A percentile compares a stretch with the other conserved stretches of the same genome.
Conservation (phyloP, 2,329 filamentous ascomycete genomes). For the Conoideocrella luteorostrata region DNA sequence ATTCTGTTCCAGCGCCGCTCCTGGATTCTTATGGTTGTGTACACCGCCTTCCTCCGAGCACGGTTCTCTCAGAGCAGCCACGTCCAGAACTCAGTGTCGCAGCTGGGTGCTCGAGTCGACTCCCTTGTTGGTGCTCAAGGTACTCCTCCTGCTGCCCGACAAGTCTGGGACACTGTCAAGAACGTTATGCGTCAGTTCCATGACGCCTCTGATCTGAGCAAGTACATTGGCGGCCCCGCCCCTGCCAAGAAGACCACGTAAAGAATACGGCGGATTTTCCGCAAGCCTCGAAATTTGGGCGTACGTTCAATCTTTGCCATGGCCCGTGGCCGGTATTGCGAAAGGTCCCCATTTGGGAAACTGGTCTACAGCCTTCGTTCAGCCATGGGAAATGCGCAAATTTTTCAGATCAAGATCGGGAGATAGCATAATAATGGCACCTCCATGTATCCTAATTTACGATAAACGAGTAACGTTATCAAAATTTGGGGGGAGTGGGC, state of each 20-base stretch:
- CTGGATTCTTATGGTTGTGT: conserved; percentile 80
- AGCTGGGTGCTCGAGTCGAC: conserved; percentile 70
- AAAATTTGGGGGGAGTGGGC: too few species aligned
- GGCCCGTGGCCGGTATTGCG: too few species aligned
- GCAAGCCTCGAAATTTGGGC: background rate
- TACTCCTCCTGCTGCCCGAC: conserved; percentile 70
- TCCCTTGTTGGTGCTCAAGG: conserved; percentile 79
- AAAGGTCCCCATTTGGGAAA: too few species aligned
- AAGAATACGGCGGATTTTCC: conserved; percentile 8
- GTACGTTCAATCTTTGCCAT: background rate
- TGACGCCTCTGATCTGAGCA: conserved; percentile 70
- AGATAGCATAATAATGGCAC: too few species aligned
- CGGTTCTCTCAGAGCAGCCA: conserved; percentile 87
- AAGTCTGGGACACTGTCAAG: conserved; percentile 80
- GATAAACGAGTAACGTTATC: too few species aligned
- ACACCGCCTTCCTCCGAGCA: conserved; percentile 88
- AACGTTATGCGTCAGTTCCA: conserved; percentile 64
- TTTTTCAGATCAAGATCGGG: too few species aligned
- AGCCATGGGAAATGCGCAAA: too few species aligned
- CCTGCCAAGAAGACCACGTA: conserved; percentile 43
- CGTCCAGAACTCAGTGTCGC: conserved; percentile 74
- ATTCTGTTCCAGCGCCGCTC: conserved; percentile 84
- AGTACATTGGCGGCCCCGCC: conserved; percentile 57
- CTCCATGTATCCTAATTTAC: too few species aligned
- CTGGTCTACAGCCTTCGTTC: too few species aligned